Evolutionary conservation across 2,329 filamentous ascomycete species (phyloP).

Genomic region (Paraphaeosphaeria minitans): DNA sequence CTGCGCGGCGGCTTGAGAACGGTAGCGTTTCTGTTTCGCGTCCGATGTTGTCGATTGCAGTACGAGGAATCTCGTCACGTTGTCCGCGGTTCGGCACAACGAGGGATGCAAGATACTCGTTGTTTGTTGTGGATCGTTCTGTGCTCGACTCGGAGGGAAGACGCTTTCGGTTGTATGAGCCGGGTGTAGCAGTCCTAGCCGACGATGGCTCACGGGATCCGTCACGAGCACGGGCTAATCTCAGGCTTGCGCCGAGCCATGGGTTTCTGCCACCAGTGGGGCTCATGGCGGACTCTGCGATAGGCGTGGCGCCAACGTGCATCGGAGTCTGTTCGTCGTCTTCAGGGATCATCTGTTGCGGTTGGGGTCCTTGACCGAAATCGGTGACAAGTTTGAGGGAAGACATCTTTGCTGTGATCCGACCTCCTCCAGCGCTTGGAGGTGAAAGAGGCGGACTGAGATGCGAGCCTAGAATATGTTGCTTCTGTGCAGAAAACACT

Average conservation of each 20-base stretch:
- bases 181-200: slow-evolving; percentile 59
- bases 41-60: slow-evolving; percentile 46
- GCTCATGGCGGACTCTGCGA: slow-evolving; percentile 70
- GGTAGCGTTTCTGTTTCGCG: slow-evolving; percentile 49
- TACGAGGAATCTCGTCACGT: slow-evolving; percentile 38
- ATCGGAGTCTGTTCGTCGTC: slow-evolving; percentile 72
- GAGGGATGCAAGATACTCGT: slow-evolving; percentile 40
- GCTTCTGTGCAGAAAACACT: slow-evolving; percentile 61
- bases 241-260: slow-evolving; percentile 43
- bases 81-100: slow-evolving; percentile 44
- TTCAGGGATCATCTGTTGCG: slow-evolving; percentile 69
- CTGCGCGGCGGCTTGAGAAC: slow-evolving; percentile 40
- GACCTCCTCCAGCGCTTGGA: slow-evolving; percentile 61
- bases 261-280: slow-evolving; percentile 60
- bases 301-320: slow-evolving; percentile 82
- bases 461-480: slow-evolving; percentile 56
- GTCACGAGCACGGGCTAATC: slow-evolving; percentile 39
- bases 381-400: slow-evolving; percentile 90
- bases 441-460: slow-evolving; percentile 77
- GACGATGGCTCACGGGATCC: slow-evolving; percentile 52
- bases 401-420: slow-evolving; percentile 75
- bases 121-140: slow-evolving; percentile 38
- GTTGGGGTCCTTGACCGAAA: slow-evolving; percentile 62
- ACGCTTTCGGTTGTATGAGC: slow-evolving; percentile 70
- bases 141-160: slow-evolving; percentile 57